Base-by-base conservation (phyloP, 306 rosid species). In the Styphnolobium japonicum region DNA sequence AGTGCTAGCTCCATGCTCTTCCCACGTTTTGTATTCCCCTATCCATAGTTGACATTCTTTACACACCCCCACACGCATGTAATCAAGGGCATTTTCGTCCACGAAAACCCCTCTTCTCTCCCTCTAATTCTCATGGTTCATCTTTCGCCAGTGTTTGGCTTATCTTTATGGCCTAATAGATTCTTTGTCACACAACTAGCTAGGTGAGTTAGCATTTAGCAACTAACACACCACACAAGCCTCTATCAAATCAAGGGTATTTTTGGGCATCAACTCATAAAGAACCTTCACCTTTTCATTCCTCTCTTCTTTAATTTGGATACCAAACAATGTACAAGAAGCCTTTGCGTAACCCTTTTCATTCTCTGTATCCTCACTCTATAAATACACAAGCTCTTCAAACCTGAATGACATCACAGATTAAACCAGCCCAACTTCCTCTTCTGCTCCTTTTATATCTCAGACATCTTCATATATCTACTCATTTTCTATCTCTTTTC, bases 21-120 rank as follows among this genome's bases (percentile, higher is more conserved):
- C 46, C 48, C 83, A 79, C 77, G 74, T 68, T 71, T 66, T 62
- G 3, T 23, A 37, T 36, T 70, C 82, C 56, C 80, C 61, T 63
- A 82, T 83, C 82, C 82, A 11, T 79, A 58, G 86, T 82, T 83
- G 93, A 87, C 91, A 85, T 89, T 85, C 88, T 63, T 49, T 6
- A 0, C 29, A 12, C 64, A n/a, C 51, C 12, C 36, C 14, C 52
- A 53, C 12, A 75, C 19, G 76, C 58, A 66, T 18, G 58, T 18
- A 68, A 58, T 51, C 21, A 39, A 61, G 71, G 81, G 75, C 74
- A 65, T 76, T 71, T 83, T 45, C 61, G 74, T 79, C 86, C 79
- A 67, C 70, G 34, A 42, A 25, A 45, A 21, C 53, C 14, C 45
- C 42, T 7, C 10, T 42, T 33, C 29, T 55, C 14, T 16, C 34